Conservation (phyloP, 2,329 filamentous ascomycete species). For the Grosmannia clavigera region DNA sequence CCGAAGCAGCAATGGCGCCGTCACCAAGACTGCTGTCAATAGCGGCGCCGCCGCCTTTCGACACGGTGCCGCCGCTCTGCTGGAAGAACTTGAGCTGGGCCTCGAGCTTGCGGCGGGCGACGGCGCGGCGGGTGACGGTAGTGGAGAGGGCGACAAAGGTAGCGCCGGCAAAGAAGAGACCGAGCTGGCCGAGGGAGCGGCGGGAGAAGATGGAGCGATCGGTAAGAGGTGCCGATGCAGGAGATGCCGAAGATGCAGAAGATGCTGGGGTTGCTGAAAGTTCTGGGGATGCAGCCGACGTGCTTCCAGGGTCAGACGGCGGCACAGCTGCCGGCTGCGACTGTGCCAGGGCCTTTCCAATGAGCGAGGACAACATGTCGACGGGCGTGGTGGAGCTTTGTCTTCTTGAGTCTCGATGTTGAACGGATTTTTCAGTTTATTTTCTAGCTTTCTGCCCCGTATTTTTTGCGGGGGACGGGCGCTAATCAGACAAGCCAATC, state of each 20-base stretch:
- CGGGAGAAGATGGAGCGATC: conserved; percentile 23
- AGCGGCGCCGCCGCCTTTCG: conserved; percentile 13
- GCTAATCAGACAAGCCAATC: not conserved
- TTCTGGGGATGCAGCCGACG: not conserved
- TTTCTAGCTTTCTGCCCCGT: not conserved
- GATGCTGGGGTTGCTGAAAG: not conserved
- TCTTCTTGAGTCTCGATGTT: not conserved
- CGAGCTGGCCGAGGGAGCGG: conserved; percentile 48
- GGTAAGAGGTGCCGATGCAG: not conserved
- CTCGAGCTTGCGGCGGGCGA: conserved; percentile 48
- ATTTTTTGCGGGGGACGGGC: not conserved
- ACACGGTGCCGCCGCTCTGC: conserved; percentile 28
- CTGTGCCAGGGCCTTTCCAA: conserved; percentile 1
- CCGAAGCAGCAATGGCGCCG: not conserved
- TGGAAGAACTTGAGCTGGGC: conserved; percentile 61
- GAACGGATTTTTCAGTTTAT: not conserved
- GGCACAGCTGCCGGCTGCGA: not conserved
- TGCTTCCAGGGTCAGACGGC: not conserved
- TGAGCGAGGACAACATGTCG: conserved; percentile 3
- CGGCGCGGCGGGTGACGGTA: conserved; percentile 57
- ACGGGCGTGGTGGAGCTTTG: too few species aligned
- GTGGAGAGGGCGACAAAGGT: conserved; percentile 64
- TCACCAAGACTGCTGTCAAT: not conserved
- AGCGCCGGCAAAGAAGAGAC: conserved; percentile 62
- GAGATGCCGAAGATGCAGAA: not conserved